A percentile compares a stretch with the other conserved stretches of the same genome.
Conservation (phyloP, 2,329 filamentous ascomycete species). For the Colletotrichum sp. region DNA sequence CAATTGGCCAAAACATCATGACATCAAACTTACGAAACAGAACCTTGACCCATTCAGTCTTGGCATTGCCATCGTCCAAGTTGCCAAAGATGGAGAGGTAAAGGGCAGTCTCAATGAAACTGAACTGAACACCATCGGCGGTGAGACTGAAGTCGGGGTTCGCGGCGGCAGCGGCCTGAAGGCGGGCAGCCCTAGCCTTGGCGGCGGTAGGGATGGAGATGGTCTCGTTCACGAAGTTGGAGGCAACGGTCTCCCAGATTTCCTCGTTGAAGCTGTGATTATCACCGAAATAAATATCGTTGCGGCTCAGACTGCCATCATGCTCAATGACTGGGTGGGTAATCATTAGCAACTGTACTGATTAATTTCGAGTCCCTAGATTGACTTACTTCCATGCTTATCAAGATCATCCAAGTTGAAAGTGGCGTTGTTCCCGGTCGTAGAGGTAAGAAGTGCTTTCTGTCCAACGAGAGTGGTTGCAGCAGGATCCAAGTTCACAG, state of each 20-base stretch:
- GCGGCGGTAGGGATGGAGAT: conserved; percentile 33
- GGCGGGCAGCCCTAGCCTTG: conserved; percentile 26
- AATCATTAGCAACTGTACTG: not conserved
- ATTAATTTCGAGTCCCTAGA: not conserved
- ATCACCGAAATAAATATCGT: conserved; percentile 31
- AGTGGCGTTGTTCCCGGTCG: conserved; percentile 29
- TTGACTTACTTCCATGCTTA: conserved; percentile 24
- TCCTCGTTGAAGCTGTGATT: conserved; percentile 31
- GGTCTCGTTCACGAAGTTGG: conserved; percentile 22
- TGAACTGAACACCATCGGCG: conserved; percentile 19
- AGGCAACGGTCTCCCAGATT: conserved; percentile 27
- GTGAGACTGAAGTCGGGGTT: conserved; percentile 28
- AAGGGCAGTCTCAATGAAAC: conserved; percentile 25
- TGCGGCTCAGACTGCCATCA: conserved; percentile 34
- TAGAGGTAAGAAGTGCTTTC: conserved; percentile 24
- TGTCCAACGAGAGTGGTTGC: conserved; percentile 19
- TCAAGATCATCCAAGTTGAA: conserved; percentile 32
- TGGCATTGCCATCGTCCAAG: conserved; percentile 21
- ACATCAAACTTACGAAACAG: conserved; percentile 18
- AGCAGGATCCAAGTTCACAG: conserved; percentile 20
- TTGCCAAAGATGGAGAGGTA: conserved; percentile 26
- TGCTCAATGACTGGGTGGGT: conserved; percentile 34
- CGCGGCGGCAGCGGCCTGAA: conserved; percentile 24
- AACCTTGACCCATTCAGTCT: conserved; percentile 21
- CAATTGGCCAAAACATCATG: not conserved